phyloP scores from a whole-genome alignment of 139 green algal genomes.

The Chlamydomonas sp. region DNA sequence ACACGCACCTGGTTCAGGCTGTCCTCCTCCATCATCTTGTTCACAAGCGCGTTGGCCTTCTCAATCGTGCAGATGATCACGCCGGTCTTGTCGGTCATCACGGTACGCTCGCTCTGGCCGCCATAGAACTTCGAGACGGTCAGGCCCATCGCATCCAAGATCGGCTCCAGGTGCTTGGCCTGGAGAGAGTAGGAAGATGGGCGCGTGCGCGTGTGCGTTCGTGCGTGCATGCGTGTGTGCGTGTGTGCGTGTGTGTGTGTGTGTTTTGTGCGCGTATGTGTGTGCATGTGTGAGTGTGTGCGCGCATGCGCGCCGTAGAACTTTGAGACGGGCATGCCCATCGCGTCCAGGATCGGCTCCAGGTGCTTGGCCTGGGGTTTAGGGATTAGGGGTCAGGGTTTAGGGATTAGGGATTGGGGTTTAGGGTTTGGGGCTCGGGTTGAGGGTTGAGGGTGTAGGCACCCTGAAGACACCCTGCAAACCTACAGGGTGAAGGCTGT shows the following conservation, averaged over 20 bases:
- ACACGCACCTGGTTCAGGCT: constrained; percentile 42
- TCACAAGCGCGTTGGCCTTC: constrained; percentile 79
- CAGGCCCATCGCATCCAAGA: constrained; percentile 34
- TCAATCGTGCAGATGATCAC: constrained; percentile 79
- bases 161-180: constrained; percentile 26
- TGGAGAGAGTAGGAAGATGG: no score
- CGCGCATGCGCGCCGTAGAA: constrained; percentile 45
- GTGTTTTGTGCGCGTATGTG: no score
- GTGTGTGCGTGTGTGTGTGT: no score
- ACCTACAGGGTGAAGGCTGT: no score
- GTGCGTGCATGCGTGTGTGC: no score
- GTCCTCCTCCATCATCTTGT: constrained; percentile 61
- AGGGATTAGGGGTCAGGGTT: no score
- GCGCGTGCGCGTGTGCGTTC: no score
- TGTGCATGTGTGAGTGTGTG: no score
- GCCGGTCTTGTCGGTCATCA: constrained; percentile 24
- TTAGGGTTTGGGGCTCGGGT: no score
- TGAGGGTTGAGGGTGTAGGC: no score
- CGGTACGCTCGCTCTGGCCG: constrained; percentile 16
- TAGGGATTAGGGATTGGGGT: no score
- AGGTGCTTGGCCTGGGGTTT: constrained; percentile 24
- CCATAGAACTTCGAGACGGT: constrained; percentile 45
- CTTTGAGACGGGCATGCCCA: constrained; percentile 28
- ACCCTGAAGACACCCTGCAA: no score
- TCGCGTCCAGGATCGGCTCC: constrained; percentile 35